Base-by-base conservation (phyloP, 148 eudicot genomes). In the Silene conica region DNA sequence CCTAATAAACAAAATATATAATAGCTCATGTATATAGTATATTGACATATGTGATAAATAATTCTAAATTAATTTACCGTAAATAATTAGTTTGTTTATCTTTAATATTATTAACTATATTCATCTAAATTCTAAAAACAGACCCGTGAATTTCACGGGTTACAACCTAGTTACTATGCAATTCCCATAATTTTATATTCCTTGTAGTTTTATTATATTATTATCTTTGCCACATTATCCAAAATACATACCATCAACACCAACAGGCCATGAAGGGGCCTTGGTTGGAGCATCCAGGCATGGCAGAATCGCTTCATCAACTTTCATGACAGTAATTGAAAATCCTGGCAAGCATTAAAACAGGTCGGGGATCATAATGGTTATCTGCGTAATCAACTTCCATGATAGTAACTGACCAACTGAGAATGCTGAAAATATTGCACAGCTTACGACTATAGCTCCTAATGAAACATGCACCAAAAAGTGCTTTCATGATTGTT, bases 241-340 rank as follows among this genome's bases (percentile, higher is more conserved):
- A 0, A 1, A 31, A 31, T 26, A 86, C 88, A 72, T 72, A 95
- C 99, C 98, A 81, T 85, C 92, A 82, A 82, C 86, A 73, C 94
- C 88, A 80, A 87, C 94, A 78, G 97, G 99, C 99, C 97, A 92
- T 28, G 78, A 80, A 66, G 97, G 93, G 79, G 99, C 99, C 83
- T 82, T 95, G 63, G 99, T 95, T 79, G 93, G 84, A 62, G 96
- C 89, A 84, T 95, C 99, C 78, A 95, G 74, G 26, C 86, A 85
- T 63, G 76, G 82, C 82, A 95, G 80, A 80, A 88, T 83, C 79
- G 82, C 84, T 79, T 88, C 85, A 79, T 92, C 89, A 61, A 86
- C 90, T 89, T 86, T 90, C 98, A 95, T 92, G 25, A 95, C 77
- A 69, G 97, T 85, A 60, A 95, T 85, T 68, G 98, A 95, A 70